Evolutionary conservation across 495 filamentous ascomycete species (phyloP).

Genomic region (Penicillium tannophilum): DNA sequence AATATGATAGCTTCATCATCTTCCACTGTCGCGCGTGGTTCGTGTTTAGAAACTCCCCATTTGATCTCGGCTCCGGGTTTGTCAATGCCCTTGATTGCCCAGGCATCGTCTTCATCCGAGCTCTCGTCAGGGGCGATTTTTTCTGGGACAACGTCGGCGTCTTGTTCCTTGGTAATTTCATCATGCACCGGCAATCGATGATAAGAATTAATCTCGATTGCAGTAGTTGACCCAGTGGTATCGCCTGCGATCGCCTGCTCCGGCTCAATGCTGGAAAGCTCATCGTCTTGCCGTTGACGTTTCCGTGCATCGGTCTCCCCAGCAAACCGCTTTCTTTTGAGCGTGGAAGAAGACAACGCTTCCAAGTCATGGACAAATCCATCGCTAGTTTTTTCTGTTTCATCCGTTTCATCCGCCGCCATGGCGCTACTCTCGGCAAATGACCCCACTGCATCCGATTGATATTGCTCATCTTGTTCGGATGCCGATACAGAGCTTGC

Average conservation of each 20-base stretch:
- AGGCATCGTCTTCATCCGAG: constrained; percentile 28
- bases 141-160: background rate
- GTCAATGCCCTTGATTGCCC: constrained; percentile 21
- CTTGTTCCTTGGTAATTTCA: background rate
- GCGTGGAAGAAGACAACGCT: constrained; percentile 47
- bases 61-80: constrained; percentile 50
- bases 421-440: constrained; percentile 13
- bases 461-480: constrained; percentile 62
- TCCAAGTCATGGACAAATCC: constrained; percentile 13
- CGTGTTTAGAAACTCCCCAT: constrained; percentile 62
- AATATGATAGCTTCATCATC: constrained; percentile 68
- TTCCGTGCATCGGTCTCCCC: constrained; percentile 66
- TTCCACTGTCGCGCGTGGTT: constrained; percentile 65
- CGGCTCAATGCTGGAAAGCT: constrained; percentile 62
- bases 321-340: constrained; percentile 70
- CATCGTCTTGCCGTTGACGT: constrained; percentile 74
- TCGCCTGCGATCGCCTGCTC: constrained; percentile 14
- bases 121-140: constrained; percentile 22
- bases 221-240: constrained; percentile 2
- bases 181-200: constrained; percentile 9
- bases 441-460: constrained; percentile 27
- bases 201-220: constrained; percentile 3
- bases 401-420: constrained; percentile 3
- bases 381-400: background rate
- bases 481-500: constrained; percentile 68